Percentiles rank a stretch among this genome's conserved stretches.
Evolutionary conservation across 768 basidiomycete species (phyloP).

Genomic region (Collybia sordida): DNA sequence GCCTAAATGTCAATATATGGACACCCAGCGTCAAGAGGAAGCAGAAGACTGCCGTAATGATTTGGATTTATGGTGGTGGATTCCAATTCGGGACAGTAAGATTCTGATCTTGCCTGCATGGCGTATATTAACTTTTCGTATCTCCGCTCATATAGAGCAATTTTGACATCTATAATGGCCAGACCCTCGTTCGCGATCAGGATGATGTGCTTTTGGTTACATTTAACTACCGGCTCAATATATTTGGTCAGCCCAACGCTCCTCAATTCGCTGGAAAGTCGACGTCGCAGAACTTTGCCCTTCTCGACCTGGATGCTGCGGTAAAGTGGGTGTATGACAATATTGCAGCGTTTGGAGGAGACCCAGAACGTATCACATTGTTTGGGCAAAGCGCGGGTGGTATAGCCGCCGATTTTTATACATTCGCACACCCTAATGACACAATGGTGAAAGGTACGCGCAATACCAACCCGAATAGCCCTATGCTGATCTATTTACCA

Average conservation of each 20-base stretch:
- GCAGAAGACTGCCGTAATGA: conserved; percentile 31
- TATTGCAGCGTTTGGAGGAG: conserved; percentile 40
- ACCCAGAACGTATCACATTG: conserved; percentile 33
- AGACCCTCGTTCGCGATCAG: conserved; percentile 28
- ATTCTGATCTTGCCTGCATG: background rate
- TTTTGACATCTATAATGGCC: conserved; percentile 23
- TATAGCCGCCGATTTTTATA: conserved; percentile 26
- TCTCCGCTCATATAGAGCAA: conserved; percentile 22
- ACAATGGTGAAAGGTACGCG: conserved; percentile 17
- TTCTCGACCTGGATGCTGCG: conserved; percentile 35
- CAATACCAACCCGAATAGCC: background rate
- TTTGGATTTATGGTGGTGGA: conserved; percentile 39
- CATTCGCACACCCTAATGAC: conserved; percentile 29
- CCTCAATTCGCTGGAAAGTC: conserved; percentile 26
- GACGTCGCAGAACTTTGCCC: conserved; percentile 33
- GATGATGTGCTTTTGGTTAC: conserved; percentile 27
- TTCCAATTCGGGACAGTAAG: conserved; percentile 34
- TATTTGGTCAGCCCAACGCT: conserved; percentile 36
- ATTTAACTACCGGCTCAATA: conserved; percentile 28
- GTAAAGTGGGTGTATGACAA: conserved; percentile 46
- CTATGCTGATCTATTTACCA: background rate
- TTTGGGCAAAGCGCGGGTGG: conserved; percentile 36
- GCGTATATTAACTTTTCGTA: background rate
- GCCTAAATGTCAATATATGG: conserved; percentile 38
- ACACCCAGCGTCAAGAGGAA: conserved; percentile 27